A percentile compares a stretch with the other conserved stretches of the same genome.
Conservation (phyloP, 306 rosid species). For the Boehmeria nivea region DNA sequence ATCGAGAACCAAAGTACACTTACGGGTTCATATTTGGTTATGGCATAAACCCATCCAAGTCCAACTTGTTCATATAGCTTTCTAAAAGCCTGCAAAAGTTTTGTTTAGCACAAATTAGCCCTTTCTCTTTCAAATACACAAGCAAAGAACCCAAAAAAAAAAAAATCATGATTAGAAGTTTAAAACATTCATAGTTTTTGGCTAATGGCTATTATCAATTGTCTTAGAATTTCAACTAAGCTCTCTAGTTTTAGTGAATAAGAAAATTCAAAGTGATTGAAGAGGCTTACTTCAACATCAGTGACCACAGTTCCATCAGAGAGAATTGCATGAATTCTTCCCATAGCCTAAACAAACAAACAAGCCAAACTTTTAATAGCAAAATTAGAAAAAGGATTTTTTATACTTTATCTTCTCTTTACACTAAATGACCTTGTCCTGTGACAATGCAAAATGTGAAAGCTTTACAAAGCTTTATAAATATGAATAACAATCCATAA, state of each 20-base stretch:
- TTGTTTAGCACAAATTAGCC: constrained; percentile 4
- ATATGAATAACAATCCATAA: not conserved
- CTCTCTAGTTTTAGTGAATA: too few relatives aligned
- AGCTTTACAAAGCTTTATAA: too few relatives aligned
- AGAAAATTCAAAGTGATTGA: constrained; percentile 9
- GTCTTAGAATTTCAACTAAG: too few relatives aligned
- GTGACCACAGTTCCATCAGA: constrained; percentile 84
- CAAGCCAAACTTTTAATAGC: not conserved
- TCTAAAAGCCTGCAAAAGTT: constrained; percentile 65
- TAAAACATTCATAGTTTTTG: too few relatives aligned
- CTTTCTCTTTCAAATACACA: not conserved
- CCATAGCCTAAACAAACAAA: constrained; percentile 60
- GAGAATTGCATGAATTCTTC: constrained; percentile 87
- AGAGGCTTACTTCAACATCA: constrained; percentile 68
- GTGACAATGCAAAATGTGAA: too few relatives aligned
- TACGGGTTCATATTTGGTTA: constrained; percentile 80
- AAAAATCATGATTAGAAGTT: too few relatives aligned
- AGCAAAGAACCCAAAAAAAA: not conserved
- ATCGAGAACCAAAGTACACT: constrained; percentile 19
- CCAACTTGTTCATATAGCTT: constrained; percentile 75
- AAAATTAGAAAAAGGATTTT: too few relatives aligned
- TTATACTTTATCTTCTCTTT: too few relatives aligned
- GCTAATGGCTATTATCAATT: too few relatives aligned
- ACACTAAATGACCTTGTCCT: too few relatives aligned
- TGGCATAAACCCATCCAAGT: constrained; percentile 92